A percentile compares a stretch with the other conserved stretches of the same genome.
phyloP scores from a whole-genome alignment of 2,329 filamentous ascomycete species.

The Scedosporium minutisporum region DNA sequence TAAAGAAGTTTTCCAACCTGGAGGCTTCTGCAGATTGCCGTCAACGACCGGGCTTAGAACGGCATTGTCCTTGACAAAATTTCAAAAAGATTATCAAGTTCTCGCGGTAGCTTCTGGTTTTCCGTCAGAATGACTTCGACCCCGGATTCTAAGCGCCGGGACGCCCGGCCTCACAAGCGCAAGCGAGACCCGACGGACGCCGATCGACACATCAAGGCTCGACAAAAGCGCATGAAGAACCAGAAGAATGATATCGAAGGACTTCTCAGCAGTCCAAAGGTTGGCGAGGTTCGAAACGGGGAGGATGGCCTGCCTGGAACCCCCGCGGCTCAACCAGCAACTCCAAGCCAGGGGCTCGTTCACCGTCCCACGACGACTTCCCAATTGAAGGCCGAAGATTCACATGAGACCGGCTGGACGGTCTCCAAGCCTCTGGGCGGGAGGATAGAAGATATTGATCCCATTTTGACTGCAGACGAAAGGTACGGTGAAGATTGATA shows the following conservation, averaged over 20 bases:
- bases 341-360: neutral
- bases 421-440: constrained; percentile 57
- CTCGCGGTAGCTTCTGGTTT: neutral
- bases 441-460: constrained; percentile 54
- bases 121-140: constrained; percentile 24
- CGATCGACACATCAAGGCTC: constrained; percentile 24
- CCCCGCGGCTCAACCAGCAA: neutral
- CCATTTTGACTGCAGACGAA: constrained; percentile 52
- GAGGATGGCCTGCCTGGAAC: neutral
- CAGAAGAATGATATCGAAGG: constrained; percentile 19
- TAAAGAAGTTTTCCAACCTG: constrained; percentile 4
- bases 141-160: constrained; percentile 21
- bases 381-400: neutral
- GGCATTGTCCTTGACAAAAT: neutral
- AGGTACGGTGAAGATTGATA: constrained; percentile 16
- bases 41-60: neutral
- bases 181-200: constrained; percentile 35
- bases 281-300: neutral
- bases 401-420: constrained; percentile 36
- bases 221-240: constrained; percentile 27
- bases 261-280: neutral
- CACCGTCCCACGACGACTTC: neutral
- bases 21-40: constrained; percentile 1
- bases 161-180: constrained; percentile 33
- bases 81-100: neutral